These are phyloP conservation scores for Aciculosporium take DNA, from an alignment of 2,329 filamentous ascomycete species.

Conservation along the genomic window DNA sequence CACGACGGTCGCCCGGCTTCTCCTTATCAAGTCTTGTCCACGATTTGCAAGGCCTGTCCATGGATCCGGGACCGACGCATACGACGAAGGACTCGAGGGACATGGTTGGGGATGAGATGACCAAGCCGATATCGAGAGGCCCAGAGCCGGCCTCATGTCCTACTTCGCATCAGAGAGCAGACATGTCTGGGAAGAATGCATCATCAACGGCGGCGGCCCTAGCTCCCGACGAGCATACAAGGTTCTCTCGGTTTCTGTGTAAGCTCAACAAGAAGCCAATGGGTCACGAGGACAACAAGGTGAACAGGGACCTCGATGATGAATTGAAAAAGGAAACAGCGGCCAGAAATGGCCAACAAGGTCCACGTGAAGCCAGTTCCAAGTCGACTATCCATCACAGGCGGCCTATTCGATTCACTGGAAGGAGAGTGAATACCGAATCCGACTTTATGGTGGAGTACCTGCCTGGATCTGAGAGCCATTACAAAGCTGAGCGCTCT, in stretches of 20 bases:
- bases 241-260: conserved; percentile 15
- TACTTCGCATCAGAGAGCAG: neutral
- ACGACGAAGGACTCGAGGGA: neutral
- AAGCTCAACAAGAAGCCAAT: conserved; percentile 13
- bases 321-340: neutral
- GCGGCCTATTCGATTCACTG: neutral
- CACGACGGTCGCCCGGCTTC: neutral
- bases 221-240: neutral
- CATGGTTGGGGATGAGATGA: neutral
- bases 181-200: neutral
- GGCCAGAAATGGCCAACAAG: neutral
- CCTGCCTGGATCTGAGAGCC: neutral
- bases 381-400: neutral
- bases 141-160: neutral
- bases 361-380: neutral
- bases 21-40: neutral
- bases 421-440: conserved; percentile 7
- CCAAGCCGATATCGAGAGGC: neutral
- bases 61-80: neutral
- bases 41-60: neutral
- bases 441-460: conserved; percentile 7
- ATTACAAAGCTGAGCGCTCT: neutral
- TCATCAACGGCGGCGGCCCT: conserved; percentile 1
- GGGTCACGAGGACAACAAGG: neutral
- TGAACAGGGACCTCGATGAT: conserved; percentile 1